A percentile compares a stretch with the other conserved stretches of the same genome.
Evolutionary conservation across 139 green algal genomes (phyloP).

Genomic region (Chlorella sp.): DNA sequence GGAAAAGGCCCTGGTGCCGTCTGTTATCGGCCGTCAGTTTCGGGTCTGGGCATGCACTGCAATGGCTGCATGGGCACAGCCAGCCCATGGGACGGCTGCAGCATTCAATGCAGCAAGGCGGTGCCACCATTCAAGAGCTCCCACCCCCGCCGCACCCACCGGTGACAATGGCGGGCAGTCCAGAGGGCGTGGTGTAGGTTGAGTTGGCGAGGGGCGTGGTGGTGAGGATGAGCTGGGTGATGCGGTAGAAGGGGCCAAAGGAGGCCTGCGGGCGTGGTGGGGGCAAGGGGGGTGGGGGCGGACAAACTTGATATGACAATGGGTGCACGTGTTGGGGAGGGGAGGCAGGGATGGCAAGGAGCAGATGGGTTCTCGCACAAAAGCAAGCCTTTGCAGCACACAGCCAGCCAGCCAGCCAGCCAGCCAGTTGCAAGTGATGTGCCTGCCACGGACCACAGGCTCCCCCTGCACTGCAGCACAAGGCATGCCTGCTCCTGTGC

Average conservation of each 20-base stretch:
- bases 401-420: too few species aligned
- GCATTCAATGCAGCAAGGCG: not conserved
- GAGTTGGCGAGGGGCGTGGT: conserved; percentile 45
- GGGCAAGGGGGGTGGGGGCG: not conserved
- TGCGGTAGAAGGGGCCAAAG: conserved; percentile 93
- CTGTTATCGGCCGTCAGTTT: too few species aligned
- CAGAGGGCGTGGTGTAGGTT: conserved; percentile 33
- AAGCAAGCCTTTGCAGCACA: too few species aligned
- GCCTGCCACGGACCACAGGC: too few species aligned
- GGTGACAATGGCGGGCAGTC: conserved; percentile 74
- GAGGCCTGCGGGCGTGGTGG: conserved; percentile 46
- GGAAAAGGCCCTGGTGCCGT: too few species aligned
- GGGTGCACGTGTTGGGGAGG: not conserved
- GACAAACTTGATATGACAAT: not conserved
- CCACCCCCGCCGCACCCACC: not conserved
- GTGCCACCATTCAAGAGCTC: not conserved
- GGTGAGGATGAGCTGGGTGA: conserved; percentile 81
- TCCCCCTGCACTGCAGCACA: too few species aligned
- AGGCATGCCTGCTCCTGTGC: not conserved
- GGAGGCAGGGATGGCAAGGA: not conserved
- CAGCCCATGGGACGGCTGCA: too few species aligned
- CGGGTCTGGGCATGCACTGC: too few species aligned
- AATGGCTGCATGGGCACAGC: too few species aligned
- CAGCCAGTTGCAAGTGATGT: too few species aligned
- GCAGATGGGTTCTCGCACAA: too few species aligned